Evolutionary conservation across 495 filamentous ascomycete genomes (phyloP).

Genomic region (Podospora fimiseda): DNA sequence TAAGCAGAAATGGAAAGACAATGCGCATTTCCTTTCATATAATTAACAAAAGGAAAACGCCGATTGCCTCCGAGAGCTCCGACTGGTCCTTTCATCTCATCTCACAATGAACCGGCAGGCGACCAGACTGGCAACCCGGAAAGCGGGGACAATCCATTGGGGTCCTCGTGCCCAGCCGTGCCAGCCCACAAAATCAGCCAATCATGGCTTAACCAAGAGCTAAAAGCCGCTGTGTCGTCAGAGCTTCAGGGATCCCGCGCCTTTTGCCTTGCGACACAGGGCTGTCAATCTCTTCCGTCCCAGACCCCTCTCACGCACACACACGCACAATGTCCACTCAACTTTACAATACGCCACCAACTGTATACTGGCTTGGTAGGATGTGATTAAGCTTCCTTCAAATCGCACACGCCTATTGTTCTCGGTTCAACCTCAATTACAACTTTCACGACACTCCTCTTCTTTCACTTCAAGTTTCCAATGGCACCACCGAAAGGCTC

Average conservation of each 20-base stretch:
- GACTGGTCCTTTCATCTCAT: not conserved
- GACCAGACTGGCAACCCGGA: not conserved
- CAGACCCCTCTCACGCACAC: conserved; percentile 16
- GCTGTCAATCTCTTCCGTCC: conserved; percentile 19
- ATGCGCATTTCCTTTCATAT: no score
- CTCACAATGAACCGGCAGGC: not conserved
- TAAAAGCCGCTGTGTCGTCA: conserved; percentile 18
- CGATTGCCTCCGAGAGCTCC: not conserved
- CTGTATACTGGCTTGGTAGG: conserved; percentile 3
- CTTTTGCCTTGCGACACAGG: conserved; percentile 12
- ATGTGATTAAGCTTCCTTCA: conserved; percentile 10
- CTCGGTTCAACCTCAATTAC: not conserved
- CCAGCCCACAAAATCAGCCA: not conserved
- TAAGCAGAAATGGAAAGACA: no score
- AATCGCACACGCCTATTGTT: not conserved
- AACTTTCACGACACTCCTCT: not conserved
- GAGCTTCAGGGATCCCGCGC: conserved; percentile 17
- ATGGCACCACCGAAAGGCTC: conserved; percentile 34
- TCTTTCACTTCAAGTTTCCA: conserved; percentile 7
- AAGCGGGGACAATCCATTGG: not conserved
- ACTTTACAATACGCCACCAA: conserved; percentile 2
- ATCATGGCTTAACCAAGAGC: not conserved
- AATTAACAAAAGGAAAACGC: not conserved
- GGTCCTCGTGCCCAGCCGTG: not conserved
- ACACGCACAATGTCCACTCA: conserved; percentile 21